Percentiles rank a stretch among this genome's conserved stretches.
Conservation (phyloP, 2,329 filamentous ascomycete genomes). For the Fusarium globosum region DNA sequence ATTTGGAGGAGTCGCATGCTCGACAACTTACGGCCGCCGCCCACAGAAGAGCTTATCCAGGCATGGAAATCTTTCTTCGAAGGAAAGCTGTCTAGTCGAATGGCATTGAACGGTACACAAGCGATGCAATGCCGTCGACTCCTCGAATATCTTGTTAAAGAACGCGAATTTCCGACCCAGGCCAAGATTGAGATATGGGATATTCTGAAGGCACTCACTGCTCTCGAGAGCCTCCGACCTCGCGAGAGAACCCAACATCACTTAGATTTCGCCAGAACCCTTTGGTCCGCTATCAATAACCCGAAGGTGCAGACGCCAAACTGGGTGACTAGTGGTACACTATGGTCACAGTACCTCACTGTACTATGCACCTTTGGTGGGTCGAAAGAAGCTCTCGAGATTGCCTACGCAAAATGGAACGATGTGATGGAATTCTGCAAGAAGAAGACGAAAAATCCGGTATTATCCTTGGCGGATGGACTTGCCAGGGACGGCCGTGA, state of each 20-base stretch:
- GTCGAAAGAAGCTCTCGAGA: constrained; percentile 62
- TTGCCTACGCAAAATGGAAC: constrained; percentile 52
- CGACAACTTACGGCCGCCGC: constrained; percentile 73
- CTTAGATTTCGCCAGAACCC: constrained; percentile 57
- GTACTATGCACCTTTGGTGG: constrained; percentile 66
- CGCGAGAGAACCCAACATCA: constrained; percentile 59
- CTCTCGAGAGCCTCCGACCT: constrained; percentile 55
- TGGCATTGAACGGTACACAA: constrained; percentile 72
- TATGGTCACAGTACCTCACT: constrained; percentile 49
- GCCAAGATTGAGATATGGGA: constrained; percentile 49
- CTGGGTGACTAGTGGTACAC: constrained; percentile 26
- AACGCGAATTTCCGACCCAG: constrained; percentile 27
- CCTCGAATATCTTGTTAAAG: constrained; percentile 66
- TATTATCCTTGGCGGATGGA: constrained; percentile 59
- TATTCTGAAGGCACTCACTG: constrained; percentile 55
- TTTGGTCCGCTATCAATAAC: constrained; percentile 52
- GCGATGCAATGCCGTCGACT: constrained; percentile 67
- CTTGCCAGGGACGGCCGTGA: constrained; percentile 70
- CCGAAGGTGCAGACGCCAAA: constrained; percentile 33
- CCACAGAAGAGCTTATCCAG: constrained; percentile 68
- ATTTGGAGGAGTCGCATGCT: constrained; percentile 72
- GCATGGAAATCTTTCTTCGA: constrained; percentile 74
- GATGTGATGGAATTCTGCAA: constrained; percentile 35
- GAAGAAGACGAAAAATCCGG: constrained; percentile 37
- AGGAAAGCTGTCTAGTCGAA: constrained; percentile 60